Base-by-base conservation (phyloP, 768 basidiomycete species). In the Lactarius pseudohatsudake region DNA sequence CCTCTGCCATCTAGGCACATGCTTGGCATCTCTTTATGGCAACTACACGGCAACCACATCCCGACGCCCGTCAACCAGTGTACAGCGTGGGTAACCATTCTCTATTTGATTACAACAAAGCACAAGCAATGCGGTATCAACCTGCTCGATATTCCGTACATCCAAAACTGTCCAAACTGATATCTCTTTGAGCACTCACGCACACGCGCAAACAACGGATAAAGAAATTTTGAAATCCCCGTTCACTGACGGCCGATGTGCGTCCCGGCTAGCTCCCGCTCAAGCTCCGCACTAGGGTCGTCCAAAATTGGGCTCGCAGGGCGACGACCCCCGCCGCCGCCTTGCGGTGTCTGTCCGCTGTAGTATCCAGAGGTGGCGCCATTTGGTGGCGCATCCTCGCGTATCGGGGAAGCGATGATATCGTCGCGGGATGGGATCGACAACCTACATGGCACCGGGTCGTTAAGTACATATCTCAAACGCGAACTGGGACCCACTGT, bases 401-500 rank as follows among this genome's bases (percentile, higher is more conserved):
- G 82, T 60, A 91, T 81, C 4, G 93, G 91, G 4, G 90, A 91
- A 73, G 79, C 88, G 66, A 91, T 77, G 64, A 94, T 91, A 72
- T 94, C 93, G 57, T 94, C 92, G 41, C 92, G 85, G 36, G 83
- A 78, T 1, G 92, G 93, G 65, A 94, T 87, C 2, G 91, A 89
- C 28, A 94, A 82, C 75, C 91, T 93, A 69, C 6, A 45, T 13
- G 30, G 61, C 8, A 40, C 40, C 45, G 15, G 53, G 34, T 32
- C 43, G 36, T 54, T 54, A 30, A 5, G 18, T 9, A 4, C 3
- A 57, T 15, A 16, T 5, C 22, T 11, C 15, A 50, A 36, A 30
- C 3, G 10, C 13, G 6, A 41, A 65, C n/a, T 64, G 68, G 41
- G 28, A 74, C 77, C 47, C 64, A 90, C 91, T 87, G 58, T 30